Evolutionary conservation across 805 yeast species (phyloP).

Genomic region (Pichia nanzhaoensis): DNA sequence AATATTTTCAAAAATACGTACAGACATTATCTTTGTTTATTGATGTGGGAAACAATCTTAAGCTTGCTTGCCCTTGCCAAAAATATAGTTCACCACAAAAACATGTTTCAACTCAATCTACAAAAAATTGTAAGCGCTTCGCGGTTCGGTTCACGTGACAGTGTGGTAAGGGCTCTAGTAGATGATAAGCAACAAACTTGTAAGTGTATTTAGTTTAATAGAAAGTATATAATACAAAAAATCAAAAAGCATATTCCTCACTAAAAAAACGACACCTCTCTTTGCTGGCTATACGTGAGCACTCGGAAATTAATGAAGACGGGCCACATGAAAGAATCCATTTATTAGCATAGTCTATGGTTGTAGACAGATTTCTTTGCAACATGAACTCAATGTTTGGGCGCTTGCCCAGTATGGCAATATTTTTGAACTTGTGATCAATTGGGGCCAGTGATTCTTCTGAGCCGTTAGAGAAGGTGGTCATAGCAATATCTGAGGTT

Average conservation of each 20-base stretch:
- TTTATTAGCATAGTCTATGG: slow-evolving; percentile 32
- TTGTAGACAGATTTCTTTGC: slow-evolving; percentile 22
- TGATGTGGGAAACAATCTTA: too few relatives aligned
- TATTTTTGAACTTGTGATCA: slow-evolving; percentile 13
- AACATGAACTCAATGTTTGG: slow-evolving; percentile 37
- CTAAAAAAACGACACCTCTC: slow-evolving; percentile 34
- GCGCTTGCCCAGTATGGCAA: slow-evolving; percentile 30
- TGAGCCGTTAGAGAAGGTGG: slow-evolving; percentile 9
- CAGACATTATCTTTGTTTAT: too few relatives aligned
- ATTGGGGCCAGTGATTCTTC: slow-evolving; percentile 5
- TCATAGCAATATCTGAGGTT: slow-evolving; percentile 21
- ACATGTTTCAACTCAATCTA: too few relatives aligned
- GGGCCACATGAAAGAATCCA: slow-evolving; percentile 63
- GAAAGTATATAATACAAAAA: not conserved
- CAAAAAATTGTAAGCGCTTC: too few relatives aligned
- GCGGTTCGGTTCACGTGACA: too few relatives aligned
- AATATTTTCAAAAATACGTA: too few relatives aligned
- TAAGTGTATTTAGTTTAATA: not conserved
- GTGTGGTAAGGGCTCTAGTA: too few relatives aligned
- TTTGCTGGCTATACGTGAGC: slow-evolving; percentile 32
- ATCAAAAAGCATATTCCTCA: slow-evolving; percentile 37
- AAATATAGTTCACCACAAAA: too few relatives aligned
- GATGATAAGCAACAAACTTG: too few relatives aligned
- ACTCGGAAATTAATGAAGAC: slow-evolving; percentile 34
- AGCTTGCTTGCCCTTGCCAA: too few relatives aligned